Base-by-base conservation (phyloP, 2,329 filamentous ascomycete genomes). In the Phialemonium atrogriseum region DNA sequence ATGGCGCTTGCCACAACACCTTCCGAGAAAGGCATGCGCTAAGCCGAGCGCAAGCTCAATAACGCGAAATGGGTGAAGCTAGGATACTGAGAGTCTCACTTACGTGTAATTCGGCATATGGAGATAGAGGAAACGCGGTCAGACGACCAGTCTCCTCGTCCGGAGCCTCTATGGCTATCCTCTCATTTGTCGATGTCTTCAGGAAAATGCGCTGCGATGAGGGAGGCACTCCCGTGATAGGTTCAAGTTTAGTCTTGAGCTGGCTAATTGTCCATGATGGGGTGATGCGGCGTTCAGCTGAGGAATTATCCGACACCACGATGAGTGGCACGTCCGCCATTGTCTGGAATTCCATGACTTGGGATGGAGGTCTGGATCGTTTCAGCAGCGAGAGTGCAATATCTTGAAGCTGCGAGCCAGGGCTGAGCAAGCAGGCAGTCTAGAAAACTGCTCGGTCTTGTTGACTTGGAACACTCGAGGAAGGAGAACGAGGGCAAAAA, bases 161-260 rank as follows among this genome's bases (percentile, higher is more conserved):
- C 23, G 68, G 62, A 26, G 79, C 79, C 48, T 79, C 70, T 46
- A 93, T 65, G 32, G 79, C 58, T 43, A 84, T 68, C 39, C 67
- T 66, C 41, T 78, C 70, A 46, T 76, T 69, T 35, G 63, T 59
- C 20, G 71, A 66, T 11, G 77, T 64, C 53, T 80, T 84, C 51
- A 95, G 66, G 18, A 68, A 77, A 39, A 98, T 70, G 40, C 68
- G 75, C 57, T 96, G 91, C 38, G 71, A 77, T 18, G 71, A 72
- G 9, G 88, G 84, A 11, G 91, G 89, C 22, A 96, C 78, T 39
- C 91, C 91, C 2, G 89, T 96, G 59, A 96, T 80, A 39, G 86
- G 82, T 59, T 96, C 89, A 31, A 98, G 77, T 58, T 91, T 93
- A 32, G 70, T 62, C 63, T 89, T 94, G 48, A 96, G 71, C 48